phyloP scores from a whole-genome alignment of 805 yeast species.

The Barnettozyma vustinii region DNA sequence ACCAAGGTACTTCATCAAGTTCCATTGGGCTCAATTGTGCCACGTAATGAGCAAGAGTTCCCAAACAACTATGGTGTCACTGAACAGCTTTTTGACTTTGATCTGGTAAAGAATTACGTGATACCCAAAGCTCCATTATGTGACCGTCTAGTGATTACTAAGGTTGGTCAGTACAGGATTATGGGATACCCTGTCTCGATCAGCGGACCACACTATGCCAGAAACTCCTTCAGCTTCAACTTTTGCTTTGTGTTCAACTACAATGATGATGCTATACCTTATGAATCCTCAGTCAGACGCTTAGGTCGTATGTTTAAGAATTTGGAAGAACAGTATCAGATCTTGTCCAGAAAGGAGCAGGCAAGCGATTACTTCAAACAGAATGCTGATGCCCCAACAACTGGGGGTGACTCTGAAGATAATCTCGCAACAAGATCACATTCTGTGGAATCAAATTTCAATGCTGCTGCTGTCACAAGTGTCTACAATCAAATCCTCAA shows the following conservation, averaged over 20 bases:
- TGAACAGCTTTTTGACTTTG: conserved; percentile 64
- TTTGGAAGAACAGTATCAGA: conserved; percentile 81
- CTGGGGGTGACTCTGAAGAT: conserved; percentile 8
- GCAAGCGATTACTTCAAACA: conserved; percentile 32
- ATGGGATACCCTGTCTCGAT: conserved; percentile 89
- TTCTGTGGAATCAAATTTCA: conserved; percentile 17
- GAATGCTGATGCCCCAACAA: background rate
- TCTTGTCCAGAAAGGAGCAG: conserved; percentile 53
- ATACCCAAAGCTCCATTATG: conserved; percentile 93
- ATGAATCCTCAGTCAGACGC: conserved; percentile 78
- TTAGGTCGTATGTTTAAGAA: conserved; percentile 86
- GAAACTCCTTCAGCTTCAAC: conserved; percentile 91
- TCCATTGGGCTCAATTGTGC: conserved; percentile 66
- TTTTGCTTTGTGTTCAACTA: conserved; percentile 88
- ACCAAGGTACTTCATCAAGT: conserved; percentile 88
- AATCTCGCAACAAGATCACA: conserved; percentile 12
- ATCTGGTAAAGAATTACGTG: conserved; percentile 79
- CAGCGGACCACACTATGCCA: conserved; percentile 65
- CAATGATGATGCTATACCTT: conserved; percentile 75
- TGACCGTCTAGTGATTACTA: conserved; percentile 70
- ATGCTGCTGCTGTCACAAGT: conserved; percentile 2
- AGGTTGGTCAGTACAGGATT: conserved; percentile 63
- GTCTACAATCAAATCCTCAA: conserved; percentile 25
- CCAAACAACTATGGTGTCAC: conserved; percentile 15
- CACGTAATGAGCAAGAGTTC: conserved; percentile 18